Base-by-base conservation (phyloP, 768 basidiomycete species). In the Mycena maculata region DNA sequence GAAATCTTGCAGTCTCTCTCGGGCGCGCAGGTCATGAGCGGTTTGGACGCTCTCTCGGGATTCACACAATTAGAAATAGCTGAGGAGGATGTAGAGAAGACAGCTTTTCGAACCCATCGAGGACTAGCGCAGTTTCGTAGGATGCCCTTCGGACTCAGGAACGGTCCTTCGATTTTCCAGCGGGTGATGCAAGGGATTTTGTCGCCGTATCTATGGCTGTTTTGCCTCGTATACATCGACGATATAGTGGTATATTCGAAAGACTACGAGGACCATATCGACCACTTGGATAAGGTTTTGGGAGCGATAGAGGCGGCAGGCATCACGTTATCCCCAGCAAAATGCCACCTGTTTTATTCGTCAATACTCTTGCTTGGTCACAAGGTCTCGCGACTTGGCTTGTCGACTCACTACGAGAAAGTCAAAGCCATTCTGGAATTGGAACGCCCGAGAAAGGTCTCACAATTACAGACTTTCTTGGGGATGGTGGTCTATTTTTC, bases 41-140 rank as follows among this genome's bases (percentile, higher is more conserved):
- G 76, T 2, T 49, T 80, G 41, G 79, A 80, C 65, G 75, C 77
- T 4, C 65, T 77, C 0, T 64, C 79, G 0, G 76, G 79, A 13
- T 80, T 79, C 62, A 77, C 71, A 2, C 79, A 80, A 54, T 25
- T 78, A 22, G 42, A 44, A 44, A 44, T 44, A 22, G 42, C 8
- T 22, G 15, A 44, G 42, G n/a, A 44, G 5, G 72, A 73, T 33
- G 47, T 63, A 8, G 60, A 73, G 38, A 77, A 77, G 33, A 77
- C 76, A 2, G 78, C 75, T 7, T 79, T 79, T 61, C 52, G 73
- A 6, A 73, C 76, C 0, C 78, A 78, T 55, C 41, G 61, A 55
- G 78, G 78, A 13, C 71, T 78, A 8, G 73, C 58, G 22, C 78
- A 79, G 54, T 80, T 80, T 67, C n/a, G 25, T 20, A 38, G 76